A percentile compares a stretch with the other conserved stretches of the same genome.
Evolutionary conservation across 768 basidiomycete species (phyloP).

Genomic region (Epithele typhae): DNA sequence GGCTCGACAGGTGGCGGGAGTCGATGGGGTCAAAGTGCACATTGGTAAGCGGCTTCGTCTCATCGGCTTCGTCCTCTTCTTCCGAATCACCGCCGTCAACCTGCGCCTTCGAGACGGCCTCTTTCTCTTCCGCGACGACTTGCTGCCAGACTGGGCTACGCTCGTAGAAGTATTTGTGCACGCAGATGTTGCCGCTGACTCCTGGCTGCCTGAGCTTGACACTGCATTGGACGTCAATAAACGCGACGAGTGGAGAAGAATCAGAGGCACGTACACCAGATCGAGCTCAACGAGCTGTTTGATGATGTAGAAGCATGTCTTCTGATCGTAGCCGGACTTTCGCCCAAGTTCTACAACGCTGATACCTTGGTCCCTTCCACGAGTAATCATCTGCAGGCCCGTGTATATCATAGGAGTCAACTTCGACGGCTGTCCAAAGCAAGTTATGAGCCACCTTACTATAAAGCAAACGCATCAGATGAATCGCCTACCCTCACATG

Average conservation of each 20-base stretch:
- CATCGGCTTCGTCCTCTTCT: constrained; percentile 20
- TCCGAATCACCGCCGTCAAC: constrained; percentile 27
- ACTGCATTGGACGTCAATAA: constrained; percentile 31
- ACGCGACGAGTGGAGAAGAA: background rate
- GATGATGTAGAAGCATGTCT: constrained; percentile 85
- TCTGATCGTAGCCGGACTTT: constrained; percentile 80
- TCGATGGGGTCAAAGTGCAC: constrained; percentile 71
- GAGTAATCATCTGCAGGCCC: constrained; percentile 79
- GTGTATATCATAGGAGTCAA: constrained; percentile 84
- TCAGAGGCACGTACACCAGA: constrained; percentile 51
- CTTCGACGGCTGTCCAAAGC: constrained; percentile 57
- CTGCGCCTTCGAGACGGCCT: constrained; percentile 36
- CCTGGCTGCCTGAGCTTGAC: constrained; percentile 77
- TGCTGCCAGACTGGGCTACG: constrained; percentile 71
- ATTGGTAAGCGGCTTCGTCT: constrained; percentile 17
- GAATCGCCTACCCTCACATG: constrained; percentile 65
- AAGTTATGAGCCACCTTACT: background rate
- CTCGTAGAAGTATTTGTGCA: constrained; percentile 84
- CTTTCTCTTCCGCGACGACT: constrained; percentile 65
- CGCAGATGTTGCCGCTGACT: constrained; percentile 69
- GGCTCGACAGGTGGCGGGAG: constrained; percentile 70
- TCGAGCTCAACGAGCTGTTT: constrained; percentile 69
- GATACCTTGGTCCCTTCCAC: constrained; percentile 72
- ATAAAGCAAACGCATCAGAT: background rate
- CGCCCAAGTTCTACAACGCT: constrained; percentile 76